Base-by-base conservation (phyloP, 805 yeast genomes). In the Scheffersomyces lignosus region DNA sequence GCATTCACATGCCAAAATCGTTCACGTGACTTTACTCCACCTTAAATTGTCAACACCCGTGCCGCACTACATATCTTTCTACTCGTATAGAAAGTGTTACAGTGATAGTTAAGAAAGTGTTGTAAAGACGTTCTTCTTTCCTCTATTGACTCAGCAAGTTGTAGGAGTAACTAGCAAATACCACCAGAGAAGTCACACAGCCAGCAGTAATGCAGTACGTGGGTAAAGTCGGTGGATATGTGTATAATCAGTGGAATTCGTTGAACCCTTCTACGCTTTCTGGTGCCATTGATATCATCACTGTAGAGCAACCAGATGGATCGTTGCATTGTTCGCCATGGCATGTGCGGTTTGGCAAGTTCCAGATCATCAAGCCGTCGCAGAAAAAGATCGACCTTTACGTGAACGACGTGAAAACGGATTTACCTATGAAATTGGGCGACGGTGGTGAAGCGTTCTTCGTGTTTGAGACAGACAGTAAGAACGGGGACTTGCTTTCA, bases 361-460 rank as follows among this genome's bases (percentile, higher is more conserved):
- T 93, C 62, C 95, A 90, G 51, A 73, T 93, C 45, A 70, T 93
- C 41, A 80, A 95, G 54, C 99, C 99, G 10, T 86, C 95, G 14
- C 96, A 93, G 60, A 93, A 91, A 70, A 90, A 87, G 58, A 95
- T 91, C 36, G 95, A 85, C 38, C 82, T 93, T 46, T 75, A 79
- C 28, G 95, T 93, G 27, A 93, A 93, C 62, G 97, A 84, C 25
- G 75, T 75, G 41, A 72, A 80, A 31, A 84, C 95, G 0, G 82
- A 87, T 48, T 66, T 91, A 32, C 96, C 96, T 6, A 93, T 93
- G 98, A 93, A 93, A 60, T 68, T 93, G 30, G 96, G 96, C 12
- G 99, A 93, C 43, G 96, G 95, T 5, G 99, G 99, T 10, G 99
- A 93, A 61, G 99, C 98, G 0, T 89, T 89, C 58, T 93, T 93